phyloP scores from a whole-genome alignment of 2,329 filamentous ascomycete species.

The Sclerotinia trifoliorum region DNA sequence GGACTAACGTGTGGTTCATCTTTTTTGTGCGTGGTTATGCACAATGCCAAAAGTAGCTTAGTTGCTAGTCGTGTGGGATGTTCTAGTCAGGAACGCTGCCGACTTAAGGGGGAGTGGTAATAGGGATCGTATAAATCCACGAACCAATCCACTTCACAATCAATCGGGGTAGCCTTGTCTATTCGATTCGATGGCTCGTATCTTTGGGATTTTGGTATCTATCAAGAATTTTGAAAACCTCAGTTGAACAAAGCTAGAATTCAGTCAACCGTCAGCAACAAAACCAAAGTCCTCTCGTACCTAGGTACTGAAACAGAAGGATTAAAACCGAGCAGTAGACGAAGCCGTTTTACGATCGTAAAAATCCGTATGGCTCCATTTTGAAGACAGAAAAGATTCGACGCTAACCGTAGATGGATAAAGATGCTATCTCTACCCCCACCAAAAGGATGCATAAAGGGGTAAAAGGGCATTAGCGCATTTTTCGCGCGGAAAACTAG shows the following conservation, averaged over 20 bases:
- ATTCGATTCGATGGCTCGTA: slow-evolving; percentile 9
- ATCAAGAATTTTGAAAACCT: neutral
- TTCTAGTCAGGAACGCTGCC: slow-evolving; percentile 20
- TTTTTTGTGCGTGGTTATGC: slow-evolving; percentile 16
- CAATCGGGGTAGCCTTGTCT: slow-evolving; percentile 7
- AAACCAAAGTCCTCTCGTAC: neutral
- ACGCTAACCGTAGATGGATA: slow-evolving; percentile 10
- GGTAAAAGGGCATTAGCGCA: slow-evolving; percentile 17
- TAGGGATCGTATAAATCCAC: neutral
- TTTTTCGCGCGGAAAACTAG: slow-evolving; percentile 8
- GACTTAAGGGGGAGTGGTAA: slow-evolving; percentile 8
- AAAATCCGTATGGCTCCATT: slow-evolving; percentile 18
- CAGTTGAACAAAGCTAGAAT: neutral
- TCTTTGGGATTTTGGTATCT: neutral
- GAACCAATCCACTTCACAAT: neutral
- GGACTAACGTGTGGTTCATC: slow-evolving; percentile 16
- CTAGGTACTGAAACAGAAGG: slow-evolving; percentile 14
- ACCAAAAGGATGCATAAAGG: slow-evolving; percentile 22
- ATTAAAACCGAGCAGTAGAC: neutral
- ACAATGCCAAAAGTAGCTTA: slow-evolving; percentile 3
- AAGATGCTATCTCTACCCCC: slow-evolving; percentile 11
- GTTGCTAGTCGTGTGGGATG: neutral
- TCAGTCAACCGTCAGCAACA: neutral
- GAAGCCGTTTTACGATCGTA: slow-evolving; percentile 1
- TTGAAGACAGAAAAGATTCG: neutral